Evolutionary conservation across 805 yeast species (phyloP), one percentile per base, ranked within the genome.

Genomic region (Saturnispora besseyi): DNA sequence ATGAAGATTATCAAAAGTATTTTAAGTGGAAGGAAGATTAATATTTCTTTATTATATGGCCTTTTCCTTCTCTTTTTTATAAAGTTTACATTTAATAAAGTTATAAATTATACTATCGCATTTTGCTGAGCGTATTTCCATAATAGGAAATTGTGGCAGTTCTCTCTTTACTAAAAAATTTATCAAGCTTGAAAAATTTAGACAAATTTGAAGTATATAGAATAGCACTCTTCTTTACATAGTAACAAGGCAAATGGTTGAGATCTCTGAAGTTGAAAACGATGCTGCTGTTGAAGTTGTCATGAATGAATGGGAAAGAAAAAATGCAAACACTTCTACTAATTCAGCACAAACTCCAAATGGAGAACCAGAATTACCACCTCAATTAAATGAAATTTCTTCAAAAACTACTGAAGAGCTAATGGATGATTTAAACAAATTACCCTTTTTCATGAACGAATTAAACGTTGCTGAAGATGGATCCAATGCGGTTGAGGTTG

Each of bases 361-460:
- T 1, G 82, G 81, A 13, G 88, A 84, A 54, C 93, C 95, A 4
- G 79, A 66, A 4, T 66, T 87, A 43, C 96, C 96, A 1, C 95
- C 96, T 3, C 95, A 87, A 62, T 71, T 87, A n/a, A 71, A 83
- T 0, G 82, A 82, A 52, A 59, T 74, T 38, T 69, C 79, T 1
- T 73, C 77, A 50, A 85, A 85, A 59, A 67, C 87, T 2, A 73
- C 84, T 0, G 95, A 85, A 51, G 90, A 89, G 54, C 81, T 89
- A 22, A 72, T 87, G 69, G 69, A 71, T 15, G 96, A 88, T 57
- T 69, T 93, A 60, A 88, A 88, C 62, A 75, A 86, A 59, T 69
- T 88, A 63, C 99, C 99, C 8, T 85, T 93, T 58, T 93, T 93
- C 72, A 93, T 93, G 99, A 89, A 89, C 13, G 76, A 84, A 57